Percentiles rank a stretch among this genome's conserved stretches.
Conservation (phyloP, 2,329 filamentous ascomycete genomes). For the Colletotrichum coccodes region DNA sequence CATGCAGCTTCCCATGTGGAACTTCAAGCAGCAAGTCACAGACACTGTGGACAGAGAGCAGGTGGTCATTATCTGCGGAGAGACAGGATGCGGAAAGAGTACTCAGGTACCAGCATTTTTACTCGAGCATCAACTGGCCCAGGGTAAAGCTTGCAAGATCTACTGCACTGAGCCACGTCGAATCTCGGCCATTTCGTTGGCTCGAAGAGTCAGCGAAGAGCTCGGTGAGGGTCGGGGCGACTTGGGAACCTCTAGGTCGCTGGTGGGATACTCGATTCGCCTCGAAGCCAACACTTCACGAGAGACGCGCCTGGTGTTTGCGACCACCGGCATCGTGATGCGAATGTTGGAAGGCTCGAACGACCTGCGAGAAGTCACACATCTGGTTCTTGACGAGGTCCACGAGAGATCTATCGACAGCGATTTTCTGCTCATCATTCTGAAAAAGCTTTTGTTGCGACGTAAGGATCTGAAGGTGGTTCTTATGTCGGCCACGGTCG, state of each 20-base stretch:
- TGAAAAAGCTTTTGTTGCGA: conserved; percentile 81
- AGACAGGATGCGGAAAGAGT: conserved; percentile 97
- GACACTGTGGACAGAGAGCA: conserved; percentile 81
- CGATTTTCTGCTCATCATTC: conserved; percentile 92
- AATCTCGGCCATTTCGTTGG: conserved; percentile 95
- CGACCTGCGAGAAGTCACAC: conserved; percentile 88
- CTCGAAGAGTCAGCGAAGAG: conserved; percentile 92
- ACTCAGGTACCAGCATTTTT: conserved; percentile 97
- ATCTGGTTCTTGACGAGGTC: conserved; percentile 96
- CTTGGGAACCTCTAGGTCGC: conserved; percentile 81
- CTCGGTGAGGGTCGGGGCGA: conserved; percentile 87
- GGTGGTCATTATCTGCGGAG: conserved; percentile 92
- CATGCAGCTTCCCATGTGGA: conserved; percentile 89
- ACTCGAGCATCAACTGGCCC: conserved; percentile 85
- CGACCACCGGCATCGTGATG: conserved; percentile 93
- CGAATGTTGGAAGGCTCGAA: conserved; percentile 94
- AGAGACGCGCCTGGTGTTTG: conserved; percentile 88
- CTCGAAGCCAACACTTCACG: conserved; percentile 87
- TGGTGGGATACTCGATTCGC: conserved; percentile 94
- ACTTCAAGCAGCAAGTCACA: conserved; percentile 82
- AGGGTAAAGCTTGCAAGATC: conserved; percentile 86
- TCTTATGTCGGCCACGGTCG: conserved; percentile 97
- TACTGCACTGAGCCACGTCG: conserved; percentile 95
- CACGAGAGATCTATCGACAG: conserved; percentile 97
- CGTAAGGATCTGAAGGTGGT: conserved; percentile 90